Evolutionary conservation across 257 asterid genomes (phyloP).

Genomic region (Parsonsia alboflavescens): DNA sequence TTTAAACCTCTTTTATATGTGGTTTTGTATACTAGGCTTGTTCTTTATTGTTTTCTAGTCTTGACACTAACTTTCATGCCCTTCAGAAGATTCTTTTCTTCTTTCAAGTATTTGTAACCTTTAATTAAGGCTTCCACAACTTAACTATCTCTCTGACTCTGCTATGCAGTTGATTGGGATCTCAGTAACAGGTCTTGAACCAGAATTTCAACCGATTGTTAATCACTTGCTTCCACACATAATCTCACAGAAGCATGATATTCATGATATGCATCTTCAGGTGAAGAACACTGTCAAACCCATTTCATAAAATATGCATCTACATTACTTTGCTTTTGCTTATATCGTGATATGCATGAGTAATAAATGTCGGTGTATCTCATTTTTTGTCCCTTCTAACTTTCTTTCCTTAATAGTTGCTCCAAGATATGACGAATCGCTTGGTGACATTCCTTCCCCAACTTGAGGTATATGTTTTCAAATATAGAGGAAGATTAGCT

Average conservation of each 20-base stretch:
- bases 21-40: background rate
- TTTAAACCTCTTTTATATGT: background rate
- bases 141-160: slow-evolving; percentile 8
- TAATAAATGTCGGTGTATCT: background rate
- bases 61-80: background rate
- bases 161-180: slow-evolving; percentile 79
- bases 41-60: background rate
- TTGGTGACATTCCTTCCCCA: slow-evolving; percentile 88
- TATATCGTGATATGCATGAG: background rate
- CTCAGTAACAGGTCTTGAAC: slow-evolving; percentile 78
- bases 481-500: slow-evolving; percentile 14
- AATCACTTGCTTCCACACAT: slow-evolving; percentile 71
- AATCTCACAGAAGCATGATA: slow-evolving; percentile 77
- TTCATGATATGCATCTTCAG: slow-evolving; percentile 80
- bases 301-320: background rate
- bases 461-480: slow-evolving; percentile 58
- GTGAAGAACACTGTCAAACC: slow-evolving; percentile 36
- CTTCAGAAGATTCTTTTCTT: background rate
- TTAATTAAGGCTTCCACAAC: slow-evolving; percentile 10
- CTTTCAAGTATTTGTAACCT: slow-evolving; percentile 11
- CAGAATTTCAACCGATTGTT: slow-evolving; percentile 87
- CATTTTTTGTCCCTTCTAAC: slow-evolving; percentile 32
- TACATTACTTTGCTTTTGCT: background rate
- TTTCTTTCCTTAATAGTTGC: slow-evolving; percentile 58
- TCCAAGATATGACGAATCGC: slow-evolving; percentile 75